Evolutionary conservation across 1,284 basidiomycete genomes (phyloP).

Genomic region (Pisolithus thermaeus): DNA sequence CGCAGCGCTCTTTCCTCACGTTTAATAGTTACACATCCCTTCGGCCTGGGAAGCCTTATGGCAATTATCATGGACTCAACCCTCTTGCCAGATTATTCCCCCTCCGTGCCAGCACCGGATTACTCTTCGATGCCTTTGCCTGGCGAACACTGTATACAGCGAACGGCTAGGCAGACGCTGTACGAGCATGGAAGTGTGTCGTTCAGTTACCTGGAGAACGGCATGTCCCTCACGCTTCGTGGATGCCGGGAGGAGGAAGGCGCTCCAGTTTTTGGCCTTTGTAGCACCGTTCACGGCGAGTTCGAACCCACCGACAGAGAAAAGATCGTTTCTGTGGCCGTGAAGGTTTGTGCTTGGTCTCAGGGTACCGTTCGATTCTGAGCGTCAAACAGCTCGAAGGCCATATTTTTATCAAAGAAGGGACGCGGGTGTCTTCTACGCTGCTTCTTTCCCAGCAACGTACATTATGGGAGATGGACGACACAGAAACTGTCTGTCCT

Average conservation of each 20-base stretch:
- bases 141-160: conserved; percentile 29
- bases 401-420: conserved; percentile 40
- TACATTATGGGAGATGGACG: conserved; percentile 38
- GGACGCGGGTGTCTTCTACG: conserved; percentile 30
- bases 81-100: conserved; percentile 22
- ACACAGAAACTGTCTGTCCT: conserved; percentile 32
- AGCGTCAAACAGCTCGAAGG: conserved; percentile 42
- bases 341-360: conserved; percentile 35
- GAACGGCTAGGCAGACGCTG: conserved; percentile 18
- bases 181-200: conserved; percentile 20
- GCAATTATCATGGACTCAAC: background rate
- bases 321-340: conserved; percentile 35
- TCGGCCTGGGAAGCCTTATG: background rate
- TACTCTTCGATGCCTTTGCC: conserved; percentile 30
- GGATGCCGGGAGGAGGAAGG: conserved; percentile 28
- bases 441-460: conserved; percentile 30
- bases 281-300: conserved; percentile 30
- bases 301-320: conserved; percentile 36
- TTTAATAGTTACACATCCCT: conserved; percentile 12
- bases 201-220: conserved; percentile 25
- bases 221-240: conserved; percentile 26
- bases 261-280: conserved; percentile 28
- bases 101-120: conserved; percentile 24
- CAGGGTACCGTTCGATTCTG: background rate
- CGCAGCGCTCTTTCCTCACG: background rate